These are phyloP conservation scores for Botrytis hyacinthi DNA, from an alignment of 2,329 filamentous ascomycete genomes.

Conservation along the genomic window DNA sequence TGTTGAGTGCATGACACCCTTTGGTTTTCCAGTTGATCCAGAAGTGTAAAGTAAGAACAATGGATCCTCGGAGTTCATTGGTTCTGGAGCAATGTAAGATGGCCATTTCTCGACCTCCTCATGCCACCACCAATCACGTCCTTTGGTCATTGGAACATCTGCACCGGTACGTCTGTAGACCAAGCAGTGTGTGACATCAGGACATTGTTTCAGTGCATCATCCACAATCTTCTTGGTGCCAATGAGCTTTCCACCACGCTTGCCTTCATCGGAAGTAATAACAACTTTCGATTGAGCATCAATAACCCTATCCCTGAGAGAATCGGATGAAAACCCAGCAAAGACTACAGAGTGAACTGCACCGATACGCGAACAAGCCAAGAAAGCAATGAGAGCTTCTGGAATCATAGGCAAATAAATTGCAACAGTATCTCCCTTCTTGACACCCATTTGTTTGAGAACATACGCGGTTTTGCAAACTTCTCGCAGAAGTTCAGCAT, in stretches of 20 bases:
- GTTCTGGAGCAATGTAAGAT: constrained; percentile 82
- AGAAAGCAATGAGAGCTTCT: constrained; percentile 85
- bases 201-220: constrained; percentile 94
- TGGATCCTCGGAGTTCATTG: constrained; percentile 90
- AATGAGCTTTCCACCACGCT: constrained; percentile 95
- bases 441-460: constrained; percentile 91
- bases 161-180: constrained; percentile 95
- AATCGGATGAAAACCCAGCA: constrained; percentile 95
- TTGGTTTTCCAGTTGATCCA: constrained; percentile 96
- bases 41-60: constrained; percentile 98
- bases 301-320: constrained; percentile 88
- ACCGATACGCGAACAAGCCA: constrained; percentile 89
- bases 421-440: constrained; percentile 95
- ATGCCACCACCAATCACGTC: constrained; percentile 96
- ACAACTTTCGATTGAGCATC: constrained; percentile 90
- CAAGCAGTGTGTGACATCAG: constrained; percentile 77
- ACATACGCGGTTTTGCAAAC: constrained; percentile 85
- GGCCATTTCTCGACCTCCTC: constrained; percentile 98
- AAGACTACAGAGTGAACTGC: constrained; percentile 98
- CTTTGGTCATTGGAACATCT: constrained; percentile 85
- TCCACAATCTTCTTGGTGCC: constrained; percentile 99
- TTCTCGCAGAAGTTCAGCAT: constrained; percentile 87
- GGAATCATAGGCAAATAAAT: constrained; percentile 99
- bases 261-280: constrained; percentile 96
- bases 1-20: constrained; percentile 98